These are phyloP conservation scores for Reutealis trisperma DNA, from an alignment of 345 rosid species.

Conservation along the genomic window DNA sequence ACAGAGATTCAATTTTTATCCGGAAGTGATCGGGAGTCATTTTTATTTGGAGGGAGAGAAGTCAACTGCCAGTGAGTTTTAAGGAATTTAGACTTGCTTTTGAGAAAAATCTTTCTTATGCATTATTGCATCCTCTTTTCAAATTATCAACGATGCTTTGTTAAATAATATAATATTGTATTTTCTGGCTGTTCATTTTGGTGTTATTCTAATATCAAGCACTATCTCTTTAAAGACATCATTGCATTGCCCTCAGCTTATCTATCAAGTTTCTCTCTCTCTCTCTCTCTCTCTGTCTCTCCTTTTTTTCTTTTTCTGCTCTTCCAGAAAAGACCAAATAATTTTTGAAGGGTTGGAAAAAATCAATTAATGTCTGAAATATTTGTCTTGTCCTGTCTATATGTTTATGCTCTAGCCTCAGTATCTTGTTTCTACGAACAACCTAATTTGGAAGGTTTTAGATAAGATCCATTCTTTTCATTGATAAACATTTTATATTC, in stretches of 20 bases:
- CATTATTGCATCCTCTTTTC: not conserved
- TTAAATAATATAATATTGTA: too few species aligned
- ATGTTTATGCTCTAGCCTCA: not conserved
- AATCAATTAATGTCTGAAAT: not conserved
- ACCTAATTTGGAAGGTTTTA: not conserved
- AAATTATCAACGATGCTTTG: too few species aligned
- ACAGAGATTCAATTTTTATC: slow-evolving; percentile 10
- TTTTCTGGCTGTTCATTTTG: too few species aligned
- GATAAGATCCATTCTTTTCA: not conserved
- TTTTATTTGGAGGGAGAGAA: not conserved
- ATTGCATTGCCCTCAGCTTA: not conserved
- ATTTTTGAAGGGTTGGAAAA: not conserved
- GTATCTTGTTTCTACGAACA: not conserved
- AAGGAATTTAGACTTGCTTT: too few species aligned
- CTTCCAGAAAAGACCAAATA: slow-evolving; percentile 1
- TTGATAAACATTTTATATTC: not conserved
- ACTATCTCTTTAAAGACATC: not conserved
- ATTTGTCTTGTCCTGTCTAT: not conserved
- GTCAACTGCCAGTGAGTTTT: not conserved
- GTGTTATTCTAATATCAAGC: too few species aligned
- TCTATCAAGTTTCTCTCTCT: not conserved
- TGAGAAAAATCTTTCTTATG: not conserved
- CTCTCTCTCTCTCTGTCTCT: too few species aligned
- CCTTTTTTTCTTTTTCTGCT: not conserved
- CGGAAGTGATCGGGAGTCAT: not conserved